Evolutionary conservation across 1,284 basidiomycete species (phyloP), one percentile per base, ranked within the genome.

Genomic region (Ceratobasidium sp.): DNA sequence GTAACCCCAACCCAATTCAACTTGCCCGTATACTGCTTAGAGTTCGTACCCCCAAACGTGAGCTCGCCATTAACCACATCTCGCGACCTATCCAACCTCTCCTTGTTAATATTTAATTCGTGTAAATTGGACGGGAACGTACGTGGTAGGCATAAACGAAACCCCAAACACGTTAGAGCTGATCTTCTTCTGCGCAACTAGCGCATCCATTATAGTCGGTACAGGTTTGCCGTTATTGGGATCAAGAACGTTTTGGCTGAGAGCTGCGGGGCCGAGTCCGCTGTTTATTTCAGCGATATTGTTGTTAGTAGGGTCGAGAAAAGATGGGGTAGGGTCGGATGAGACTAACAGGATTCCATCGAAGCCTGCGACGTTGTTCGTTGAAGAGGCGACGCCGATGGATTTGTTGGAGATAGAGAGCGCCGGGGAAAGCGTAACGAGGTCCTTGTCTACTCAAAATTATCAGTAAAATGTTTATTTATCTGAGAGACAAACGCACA

Each of bases 121-220:
- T n/a, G n/a, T n/a, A n/a, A 59, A n/a, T n/a, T n/a, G n/a, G n/a
- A n/a, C n/a, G n/a, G n/a, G n/a, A n/a, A n/a, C 57, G 57, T n/a
- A 48, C 45, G 17, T 72, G 4, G 69, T 72, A 1, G 69, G 69
- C 9, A 31, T 27, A 44, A 72, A 72, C 31, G 69, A 72, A 15
- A 72, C 33, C 2, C 69, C 69, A 24, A 72, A 72, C 29, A 72
- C 27, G 33, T 60, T 72, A 17, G 31, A 1, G 44, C 15, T n/a
- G 27, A 72, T 72, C 45, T 72, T 72, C 57, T 72, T 72, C 24
- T 72, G 69, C 22, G 69, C 69, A 29, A 72, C 44, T 14, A 72
- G 47, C 4, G 69, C 69, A 33, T 72, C 69, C 53, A 72, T 51
- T n/a, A 72, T 53, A 17, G 69, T 72, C 5, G 69, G 69, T 9